Evolutionary conservation across 1,284 basidiomycete species (phyloP).

Genomic region (Trametes hirsuta): DNA sequence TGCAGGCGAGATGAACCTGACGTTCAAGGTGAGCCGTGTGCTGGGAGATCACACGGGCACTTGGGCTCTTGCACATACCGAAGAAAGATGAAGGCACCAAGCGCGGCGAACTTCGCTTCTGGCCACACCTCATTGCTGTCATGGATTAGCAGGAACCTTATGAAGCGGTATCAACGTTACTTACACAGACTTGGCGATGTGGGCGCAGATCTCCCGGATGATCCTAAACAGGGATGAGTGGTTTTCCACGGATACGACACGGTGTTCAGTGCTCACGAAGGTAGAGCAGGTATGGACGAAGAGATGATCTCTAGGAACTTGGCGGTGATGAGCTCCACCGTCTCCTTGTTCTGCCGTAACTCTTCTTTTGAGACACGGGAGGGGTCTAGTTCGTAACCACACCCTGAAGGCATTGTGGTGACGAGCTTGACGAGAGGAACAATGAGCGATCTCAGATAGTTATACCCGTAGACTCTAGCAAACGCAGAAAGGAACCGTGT

Average conservation of each 20-base stretch:
- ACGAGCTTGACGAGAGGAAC: conserved; percentile 78
- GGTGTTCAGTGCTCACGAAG: conserved; percentile 58
- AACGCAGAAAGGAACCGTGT: conserved; percentile 85
- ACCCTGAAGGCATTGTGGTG: conserved; percentile 70
- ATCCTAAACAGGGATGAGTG: conserved; percentile 51
- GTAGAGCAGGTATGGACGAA: conserved; percentile 71
- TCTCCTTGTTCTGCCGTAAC: conserved; percentile 69
- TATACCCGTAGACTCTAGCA: conserved; percentile 86
- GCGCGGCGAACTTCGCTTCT: conserved; percentile 82
- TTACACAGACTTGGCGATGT: conserved; percentile 83
- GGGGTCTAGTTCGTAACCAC: conserved; percentile 82
- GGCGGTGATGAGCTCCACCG: conserved; percentile 75
- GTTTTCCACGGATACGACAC: not conserved
- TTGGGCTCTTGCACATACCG: conserved; percentile 47
- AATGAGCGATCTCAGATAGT: conserved; percentile 81
- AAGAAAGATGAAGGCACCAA: conserved; percentile 91
- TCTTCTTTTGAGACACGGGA: conserved; percentile 64
- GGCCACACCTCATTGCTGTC: conserved; percentile 72
- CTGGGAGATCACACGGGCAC: not conserved
- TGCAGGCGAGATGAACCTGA: conserved; percentile 81
- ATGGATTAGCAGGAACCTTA: not conserved
- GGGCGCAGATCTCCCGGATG: conserved; percentile 86
- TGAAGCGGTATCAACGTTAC: conserved; percentile 35
- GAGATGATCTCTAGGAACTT: conserved; percentile 80
- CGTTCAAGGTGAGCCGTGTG: not conserved